Base-by-base conservation (phyloP, 2,329 filamentous ascomycete genomes). In the Teratosphaeria epicoccoides region DNA sequence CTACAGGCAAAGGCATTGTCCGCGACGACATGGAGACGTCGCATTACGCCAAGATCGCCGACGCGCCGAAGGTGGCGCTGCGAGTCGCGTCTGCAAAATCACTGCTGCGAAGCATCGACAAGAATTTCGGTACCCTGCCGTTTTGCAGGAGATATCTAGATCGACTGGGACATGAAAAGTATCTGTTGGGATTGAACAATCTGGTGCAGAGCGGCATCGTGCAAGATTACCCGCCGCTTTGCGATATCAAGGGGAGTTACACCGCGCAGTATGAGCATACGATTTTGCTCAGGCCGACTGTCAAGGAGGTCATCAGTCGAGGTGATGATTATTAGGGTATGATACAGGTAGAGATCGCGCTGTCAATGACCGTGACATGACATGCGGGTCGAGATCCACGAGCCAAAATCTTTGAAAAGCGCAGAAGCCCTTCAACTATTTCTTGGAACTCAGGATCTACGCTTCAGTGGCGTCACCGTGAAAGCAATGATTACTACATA, bases 181-280 rank as follows among this genome's bases (percentile, higher is more conserved):
- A 84, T 57, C 64, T 81, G 47, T 73, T 78, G 0, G 81, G 79
- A 1, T 70, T 84, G 66, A 81, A 81, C 52, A 75, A 71, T 33
- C 71, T 84, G 23, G 72, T 82, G 1, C 71, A 74, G 6, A 71
- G 77, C 49, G 81, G 79, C 1, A 72, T 84, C 20, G 68, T 84
- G 3, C 75, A 83, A 43, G 65, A 71, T 3, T 80, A 84, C 60
- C 67, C 68, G 12, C 81, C 81, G 1, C 67, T 84, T 24, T 68
- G 73, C 28, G 81, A 84, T 57, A 63, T 78, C 43, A 71, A 75
- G 55, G 81, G 80, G 1, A 82, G 80, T 1, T 83, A 82, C 61
- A 75, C 77, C 4, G 81, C 81, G 9, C 82, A 84, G 58, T 84
- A 79, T 61, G 81, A 84, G 67, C 82, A 79, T 65, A 73, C 71